phyloP scores from a whole-genome alignment of 441 rosid genomes.

The Erodium trifolium region DNA sequence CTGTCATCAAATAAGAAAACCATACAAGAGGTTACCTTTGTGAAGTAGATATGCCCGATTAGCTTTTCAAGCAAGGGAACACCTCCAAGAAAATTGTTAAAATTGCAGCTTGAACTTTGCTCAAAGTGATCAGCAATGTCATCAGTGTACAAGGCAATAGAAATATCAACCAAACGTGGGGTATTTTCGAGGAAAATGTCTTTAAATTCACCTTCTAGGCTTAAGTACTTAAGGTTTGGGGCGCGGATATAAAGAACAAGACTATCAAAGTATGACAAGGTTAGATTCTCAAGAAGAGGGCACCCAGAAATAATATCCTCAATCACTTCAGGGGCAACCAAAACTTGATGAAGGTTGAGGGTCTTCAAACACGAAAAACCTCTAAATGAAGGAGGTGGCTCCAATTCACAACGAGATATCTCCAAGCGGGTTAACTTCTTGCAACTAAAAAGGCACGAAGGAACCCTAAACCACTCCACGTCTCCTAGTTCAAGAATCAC shows the following conservation, averaged over 20 bases:
- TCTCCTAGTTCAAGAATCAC: conserved; percentile 75
- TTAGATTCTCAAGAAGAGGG: conserved; percentile 68
- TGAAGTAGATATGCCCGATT: conserved; percentile 69
- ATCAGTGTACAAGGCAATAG: conserved; percentile 78
- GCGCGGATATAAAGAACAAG: conserved; percentile 60
- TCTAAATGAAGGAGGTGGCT: conserved; percentile 55
- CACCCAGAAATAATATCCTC: conserved; percentile 66
- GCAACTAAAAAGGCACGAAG: conserved; percentile 66
- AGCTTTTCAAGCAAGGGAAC: conserved; percentile 83
- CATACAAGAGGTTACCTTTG: conserved; percentile 48
- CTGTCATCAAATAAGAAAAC: not conserved
- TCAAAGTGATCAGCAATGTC: conserved; percentile 64
- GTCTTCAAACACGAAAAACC: conserved; percentile 63
- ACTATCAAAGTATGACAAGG: conserved; percentile 74
- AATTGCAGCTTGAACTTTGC: conserved; percentile 73
- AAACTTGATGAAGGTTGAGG: conserved; percentile 71
- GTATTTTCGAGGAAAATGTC: conserved; percentile 68
- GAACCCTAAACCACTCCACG: conserved; percentile 77
- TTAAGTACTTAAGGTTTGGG: conserved; percentile 72
- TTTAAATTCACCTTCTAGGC: conserved; percentile 79
- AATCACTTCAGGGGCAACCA: conserved; percentile 64
- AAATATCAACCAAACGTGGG: conserved; percentile 53
- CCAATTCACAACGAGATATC: conserved; percentile 67
- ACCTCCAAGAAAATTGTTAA: conserved; percentile 68
- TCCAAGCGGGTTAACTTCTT: conserved; percentile 59